These are phyloP conservation scores for Camelina laxa DNA, from an alignment of 345 rosid species.

Conservation along the genomic window DNA sequence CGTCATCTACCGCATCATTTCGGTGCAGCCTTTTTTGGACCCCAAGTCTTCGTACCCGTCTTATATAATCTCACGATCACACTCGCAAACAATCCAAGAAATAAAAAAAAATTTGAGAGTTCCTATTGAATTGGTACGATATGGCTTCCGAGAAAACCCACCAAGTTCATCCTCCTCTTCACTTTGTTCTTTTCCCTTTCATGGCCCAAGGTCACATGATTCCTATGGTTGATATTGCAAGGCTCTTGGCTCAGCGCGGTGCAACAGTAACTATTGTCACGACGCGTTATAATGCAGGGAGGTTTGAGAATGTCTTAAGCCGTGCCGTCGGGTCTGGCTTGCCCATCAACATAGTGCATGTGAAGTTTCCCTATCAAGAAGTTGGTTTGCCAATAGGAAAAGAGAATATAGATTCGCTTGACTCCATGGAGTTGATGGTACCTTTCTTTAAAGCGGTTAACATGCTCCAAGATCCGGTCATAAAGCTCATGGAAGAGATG, in stretches of 20 bases:
- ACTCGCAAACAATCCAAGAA: background rate
- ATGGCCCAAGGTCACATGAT: conserved; percentile 49
- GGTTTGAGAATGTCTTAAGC: conserved; percentile 23
- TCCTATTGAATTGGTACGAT: background rate
- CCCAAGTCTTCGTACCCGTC: background rate
- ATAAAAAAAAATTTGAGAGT: background rate
- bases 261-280: conserved; percentile 46
- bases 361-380: conserved; percentile 41
- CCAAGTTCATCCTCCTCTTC: conserved; percentile 14
- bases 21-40: background rate
- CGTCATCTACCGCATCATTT: conserved; percentile 14
- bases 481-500: conserved; percentile 45
- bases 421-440: background rate
- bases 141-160: background rate
- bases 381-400: conserved; percentile 46
- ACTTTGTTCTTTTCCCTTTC: conserved; percentile 35
- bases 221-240: conserved; percentile 53
- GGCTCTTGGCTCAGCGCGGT: conserved; percentile 47
- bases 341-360: conserved; percentile 15
- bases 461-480: conserved; percentile 34
- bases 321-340: conserved; percentile 40
- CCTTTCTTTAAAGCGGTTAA: conserved; percentile 29
- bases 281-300: conserved; percentile 48
- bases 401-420: conserved; percentile 39
- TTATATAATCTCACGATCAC: conserved; percentile 19